Evolutionary conservation across 345 rosid species (phyloP), one percentile per base, ranked within the genome.

Genomic region (Populus davidiana): DNA sequence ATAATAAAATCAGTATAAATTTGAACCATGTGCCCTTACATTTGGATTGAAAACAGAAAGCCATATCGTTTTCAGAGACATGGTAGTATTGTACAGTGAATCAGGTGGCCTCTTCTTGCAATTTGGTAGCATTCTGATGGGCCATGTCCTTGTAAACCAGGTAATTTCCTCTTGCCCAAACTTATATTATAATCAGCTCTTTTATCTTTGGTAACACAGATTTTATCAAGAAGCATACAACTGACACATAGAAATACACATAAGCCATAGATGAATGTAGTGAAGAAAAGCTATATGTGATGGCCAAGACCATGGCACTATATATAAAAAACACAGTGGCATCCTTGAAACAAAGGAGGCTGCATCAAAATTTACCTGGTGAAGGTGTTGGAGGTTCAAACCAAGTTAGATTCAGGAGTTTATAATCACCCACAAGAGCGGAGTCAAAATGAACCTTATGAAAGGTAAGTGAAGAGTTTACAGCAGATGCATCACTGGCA

Each of bases 351-450:
- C 43, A 64, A 33, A 27, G 17, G 64, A 62, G 33, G 69, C 21
- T 39, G 47, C 33, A 59, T 73, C 29, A 74, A 65, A 39, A 25
- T 83, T 81, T 91, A 96, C 98, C 97, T 88, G 75, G 90, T 79
- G 97, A 87, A 79, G 93, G 88, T 75, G 89, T 86, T 69, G 98
- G 92, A 72, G 89, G 86, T 81, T 88, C 86, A 85, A 88, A 92
- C 93, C 96, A 93, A 52, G 96, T 96, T 74, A 96, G 83, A 83
- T 92, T 96, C 65, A 96, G 93, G 75, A 96, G 92, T 73, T 86
- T 75, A 85, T 96, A 96, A 82, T 91, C 97, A 38, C 97, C 98
- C 83, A 93, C 92, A 78, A 90, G 83, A 14, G 50, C 79, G 79
- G 90, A 69, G 80, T 90, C 87, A 73, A 96, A 88, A 52, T 77